Evolutionary conservation across 192 early-diverging fungal genomes (phyloP), one percentile per base, ranked within the genome.

Genomic region (Thoreauomyces humboldtii): DNA sequence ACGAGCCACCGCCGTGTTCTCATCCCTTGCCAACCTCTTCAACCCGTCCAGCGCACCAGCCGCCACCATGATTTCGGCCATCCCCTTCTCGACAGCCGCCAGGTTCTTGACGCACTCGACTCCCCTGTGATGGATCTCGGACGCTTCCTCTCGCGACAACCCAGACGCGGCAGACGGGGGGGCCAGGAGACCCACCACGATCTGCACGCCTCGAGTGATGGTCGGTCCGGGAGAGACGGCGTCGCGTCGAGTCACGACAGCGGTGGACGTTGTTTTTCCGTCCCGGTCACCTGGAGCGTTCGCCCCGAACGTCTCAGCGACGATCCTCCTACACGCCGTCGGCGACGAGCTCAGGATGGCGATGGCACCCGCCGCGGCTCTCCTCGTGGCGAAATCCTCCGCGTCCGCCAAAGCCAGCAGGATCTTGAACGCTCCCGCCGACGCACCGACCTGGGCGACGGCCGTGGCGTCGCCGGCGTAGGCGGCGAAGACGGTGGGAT

Each of bases 321-420:
- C 46, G 21, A 92, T 76, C 74, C 84, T 73, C 17, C 73, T 61
- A 66, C 83, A 86, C 15, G 79, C 82, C 46, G 77, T 74, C 14
- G 72, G 67, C 59, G 72, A 73, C 0, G 64, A 73, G 2, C 85
- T 82, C 36, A 98, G 73, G 21, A 98, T 89, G 1, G 94, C 95
- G 43, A 98, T 59, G 2, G 89, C 85, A 9, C 95, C 95, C 12
- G 86, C 81, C 0, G 93, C 92, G 0, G 95, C 95, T 21, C 91
- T 77, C 22, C 88, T 70, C 5, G 94, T 96, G 25, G 77, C 82
- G 38, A 84, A 77, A 59, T 98, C 94, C 9, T 95, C 94, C n/a
- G 84, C 81, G 44, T 95, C 92, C 5, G 88, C 86, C 25, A 98
- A 69, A 0, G 93, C 92, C 3, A 98, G 71, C 67, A 95, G 75